Percentiles rank a stretch among this genome's conserved stretches.
Evolutionary conservation across 768 basidiomycete genomes (phyloP).

Genomic region (Phanerodontia chrysosporium): DNA sequence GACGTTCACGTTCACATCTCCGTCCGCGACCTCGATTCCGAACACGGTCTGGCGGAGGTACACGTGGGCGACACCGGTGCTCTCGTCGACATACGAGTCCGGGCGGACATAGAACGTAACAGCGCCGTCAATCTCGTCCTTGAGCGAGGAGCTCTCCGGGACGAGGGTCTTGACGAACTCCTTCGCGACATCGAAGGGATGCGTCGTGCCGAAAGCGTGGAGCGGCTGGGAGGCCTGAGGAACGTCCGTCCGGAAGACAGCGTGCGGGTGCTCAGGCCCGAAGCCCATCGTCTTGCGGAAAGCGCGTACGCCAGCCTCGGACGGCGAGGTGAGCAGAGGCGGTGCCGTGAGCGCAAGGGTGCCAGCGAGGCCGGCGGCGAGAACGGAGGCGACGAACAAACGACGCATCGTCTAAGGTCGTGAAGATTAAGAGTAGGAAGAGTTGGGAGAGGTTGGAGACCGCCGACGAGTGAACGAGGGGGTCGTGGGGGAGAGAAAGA

Average conservation of each 20-base stretch:
- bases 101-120: conserved; percentile 58
- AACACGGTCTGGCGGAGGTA: conserved; percentile 83
- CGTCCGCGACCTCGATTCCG: conserved; percentile 85
- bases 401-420: conserved; percentile 45
- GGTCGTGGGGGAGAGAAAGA: neutral
- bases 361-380: conserved; percentile 57
- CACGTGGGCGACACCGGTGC: conserved; percentile 84
- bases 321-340: neutral
- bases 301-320: conserved; percentile 8
- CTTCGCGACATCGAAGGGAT: conserved; percentile 60
- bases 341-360: conserved; percentile 39
- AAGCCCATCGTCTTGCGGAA: conserved; percentile 87
- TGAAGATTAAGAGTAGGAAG: neutral
- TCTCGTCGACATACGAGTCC: conserved; percentile 84
- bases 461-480: conserved; percentile 5
- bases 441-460: neutral
- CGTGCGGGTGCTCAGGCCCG: conserved; percentile 75
- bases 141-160: neutral
- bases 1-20: conserved; percentile 91
- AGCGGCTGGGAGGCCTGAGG: conserved; percentile 25
- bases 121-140: conserved; percentile 21
- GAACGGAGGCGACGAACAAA: conserved; percentile 59
- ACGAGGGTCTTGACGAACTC: conserved; percentile 53
- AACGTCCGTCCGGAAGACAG: conserved; percentile 53
- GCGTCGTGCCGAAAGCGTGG: conserved; percentile 23